Conservation (phyloP, 495 filamentous ascomycete species). For the Sordaria brevicollis region DNA sequence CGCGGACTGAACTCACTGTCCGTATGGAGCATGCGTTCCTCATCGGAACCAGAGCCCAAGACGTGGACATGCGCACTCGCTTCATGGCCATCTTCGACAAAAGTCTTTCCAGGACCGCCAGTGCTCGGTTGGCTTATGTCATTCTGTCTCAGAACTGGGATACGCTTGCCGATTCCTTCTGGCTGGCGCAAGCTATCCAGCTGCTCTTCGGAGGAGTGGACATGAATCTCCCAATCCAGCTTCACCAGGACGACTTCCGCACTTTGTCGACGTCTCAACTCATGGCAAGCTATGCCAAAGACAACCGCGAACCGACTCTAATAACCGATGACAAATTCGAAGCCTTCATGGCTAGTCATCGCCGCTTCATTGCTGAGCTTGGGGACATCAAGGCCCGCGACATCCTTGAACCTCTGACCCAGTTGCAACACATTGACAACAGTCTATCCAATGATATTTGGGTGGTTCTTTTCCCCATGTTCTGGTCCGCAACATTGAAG, state of each 20-base stretch:
- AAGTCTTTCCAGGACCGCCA: conserved; percentile 78
- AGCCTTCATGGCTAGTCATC: conserved; percentile 62
- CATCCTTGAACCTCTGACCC: conserved; percentile 80
- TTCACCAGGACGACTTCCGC: conserved; percentile 77
- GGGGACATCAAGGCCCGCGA: conserved; percentile 78
- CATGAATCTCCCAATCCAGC: conserved; percentile 60
- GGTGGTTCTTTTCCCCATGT: conserved; percentile 83
- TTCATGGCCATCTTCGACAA: conserved; percentile 93
- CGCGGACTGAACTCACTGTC: conserved; percentile 88
- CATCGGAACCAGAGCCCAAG: conserved; percentile 85
- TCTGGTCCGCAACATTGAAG: conserved; percentile 76
- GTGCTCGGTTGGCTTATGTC: conserved; percentile 76
- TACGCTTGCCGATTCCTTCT: conserved; percentile 85
- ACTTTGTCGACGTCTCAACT: conserved; percentile 59
- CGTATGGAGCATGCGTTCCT: conserved; percentile 96
- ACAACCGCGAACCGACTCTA: conserved; percentile 56
- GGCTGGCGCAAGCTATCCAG: conserved; percentile 89
- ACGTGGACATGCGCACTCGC: conserved; percentile 93
- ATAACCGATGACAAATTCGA: conserved; percentile 80
- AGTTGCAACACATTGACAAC: conserved; percentile 83
- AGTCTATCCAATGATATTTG: conserved; percentile 77
- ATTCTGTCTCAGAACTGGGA: conserved; percentile 96
- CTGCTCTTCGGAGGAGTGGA: conserved; percentile 84
- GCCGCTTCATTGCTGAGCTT: conserved; percentile 70
- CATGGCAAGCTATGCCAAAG: conserved; percentile 59